Percentiles rank a stretch among this genome's conserved stretches.
These are phyloP conservation scores for Aegilops tauschii DNA, from an alignment of 176 grass and related monocot species.

Conservation along the genomic window DNA sequence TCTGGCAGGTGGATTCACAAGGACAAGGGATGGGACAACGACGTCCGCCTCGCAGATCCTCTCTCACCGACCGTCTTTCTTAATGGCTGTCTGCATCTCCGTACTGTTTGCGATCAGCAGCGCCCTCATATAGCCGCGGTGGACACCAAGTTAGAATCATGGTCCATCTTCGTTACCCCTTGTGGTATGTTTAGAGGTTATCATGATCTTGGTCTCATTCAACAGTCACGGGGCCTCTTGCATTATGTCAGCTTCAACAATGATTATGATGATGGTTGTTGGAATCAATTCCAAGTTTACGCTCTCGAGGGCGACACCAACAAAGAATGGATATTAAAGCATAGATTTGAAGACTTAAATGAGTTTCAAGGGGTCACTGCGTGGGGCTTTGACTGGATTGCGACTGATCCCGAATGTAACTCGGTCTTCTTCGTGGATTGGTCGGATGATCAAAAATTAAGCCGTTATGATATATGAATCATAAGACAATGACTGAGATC, in stretches of 20 bases:
- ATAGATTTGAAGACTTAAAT: background rate
- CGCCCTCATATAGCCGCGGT: background rate
- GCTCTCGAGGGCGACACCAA: background rate
- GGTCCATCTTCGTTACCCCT: background rate
- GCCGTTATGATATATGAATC: no score
- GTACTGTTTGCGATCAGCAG: no score
- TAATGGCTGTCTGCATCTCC: no score
- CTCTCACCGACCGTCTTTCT: no score
- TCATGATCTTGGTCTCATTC: background rate
- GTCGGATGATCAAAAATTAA: background rate
- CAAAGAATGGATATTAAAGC: background rate
- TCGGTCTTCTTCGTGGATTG: background rate
- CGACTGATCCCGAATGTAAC: background rate
- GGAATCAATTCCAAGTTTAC: background rate
- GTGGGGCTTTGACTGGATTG: background rate
- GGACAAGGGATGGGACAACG: no score
- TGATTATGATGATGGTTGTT: background rate
- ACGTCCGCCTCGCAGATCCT: no score
- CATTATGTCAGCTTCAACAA: background rate
- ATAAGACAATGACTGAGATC: accelerated
- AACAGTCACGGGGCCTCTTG: background rate
- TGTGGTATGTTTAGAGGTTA: background rate
- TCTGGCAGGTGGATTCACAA: no score
- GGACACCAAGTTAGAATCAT: background rate
- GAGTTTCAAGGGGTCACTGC: background rate